Evolutionary conservation across 208 protist species (phyloP).

Genomic region (Trypanosoma theileri): DNA sequence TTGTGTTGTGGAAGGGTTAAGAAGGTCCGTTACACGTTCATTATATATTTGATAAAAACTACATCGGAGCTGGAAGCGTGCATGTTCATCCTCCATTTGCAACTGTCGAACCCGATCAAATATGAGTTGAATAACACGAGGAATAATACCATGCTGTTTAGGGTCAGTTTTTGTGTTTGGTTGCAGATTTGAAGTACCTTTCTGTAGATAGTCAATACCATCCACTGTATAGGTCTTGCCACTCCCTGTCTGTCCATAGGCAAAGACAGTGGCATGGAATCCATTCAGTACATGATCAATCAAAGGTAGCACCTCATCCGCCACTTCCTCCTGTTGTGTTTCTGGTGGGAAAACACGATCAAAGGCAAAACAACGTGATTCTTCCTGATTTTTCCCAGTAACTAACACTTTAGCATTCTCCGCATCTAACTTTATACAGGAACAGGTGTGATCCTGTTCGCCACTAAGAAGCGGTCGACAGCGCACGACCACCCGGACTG

Average conservation of each 20-base stretch:
- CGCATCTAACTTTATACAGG: constrained; percentile 42
- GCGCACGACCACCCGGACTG: constrained; percentile 67
- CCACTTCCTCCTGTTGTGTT: constrained; percentile 55
- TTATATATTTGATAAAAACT: constrained; percentile 93
- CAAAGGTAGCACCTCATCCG: constrained; percentile 67
- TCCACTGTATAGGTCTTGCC: constrained; percentile 92
- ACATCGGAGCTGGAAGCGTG: constrained; percentile 73
- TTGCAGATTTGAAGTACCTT: constrained; percentile 1
- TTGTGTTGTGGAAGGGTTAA: constrained; percentile 34
- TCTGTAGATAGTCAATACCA: constrained; percentile 54
- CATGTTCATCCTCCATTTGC: constrained; percentile 34
- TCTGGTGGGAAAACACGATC: constrained; percentile 63
- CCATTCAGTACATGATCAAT: constrained; percentile 86
- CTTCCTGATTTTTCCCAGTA: constrained; percentile 8
- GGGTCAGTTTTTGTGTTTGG: constrained; percentile 2
- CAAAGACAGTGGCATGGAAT: constrained; percentile 87
- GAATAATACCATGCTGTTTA: constrained; percentile 76
- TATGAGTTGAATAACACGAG: constrained; percentile 72
- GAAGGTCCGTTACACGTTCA: constrained; percentile 83
- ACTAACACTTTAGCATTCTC: constrained; percentile 20
- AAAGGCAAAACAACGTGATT: constrained; percentile 66
- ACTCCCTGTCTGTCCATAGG: constrained; percentile 91
- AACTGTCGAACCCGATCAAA: constrained; percentile 68
- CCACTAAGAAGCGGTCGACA: constrained; percentile 51
- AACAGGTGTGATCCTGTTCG: constrained; percentile 37